Percentiles rank a stretch among this genome's conserved stretches.
Conservation (phyloP, 768 basidiomycete genomes). For the Coprinopsis sp. region DNA sequence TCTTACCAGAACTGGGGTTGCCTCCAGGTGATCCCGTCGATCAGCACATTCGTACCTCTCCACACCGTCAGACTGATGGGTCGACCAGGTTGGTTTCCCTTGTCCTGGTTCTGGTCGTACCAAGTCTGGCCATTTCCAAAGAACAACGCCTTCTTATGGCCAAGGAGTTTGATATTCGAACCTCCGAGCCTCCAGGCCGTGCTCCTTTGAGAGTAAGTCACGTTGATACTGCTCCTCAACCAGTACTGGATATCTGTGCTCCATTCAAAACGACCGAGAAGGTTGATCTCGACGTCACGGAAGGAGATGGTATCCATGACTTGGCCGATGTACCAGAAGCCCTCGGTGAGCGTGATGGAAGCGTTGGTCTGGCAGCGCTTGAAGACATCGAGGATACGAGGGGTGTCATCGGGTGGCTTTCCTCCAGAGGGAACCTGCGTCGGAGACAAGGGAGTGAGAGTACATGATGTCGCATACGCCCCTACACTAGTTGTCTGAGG, state of each 20-base stretch:
- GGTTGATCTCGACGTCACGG: slow-evolving; percentile 8
- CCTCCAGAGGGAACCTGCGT: slow-evolving; percentile 7
- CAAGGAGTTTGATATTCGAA: slow-evolving; percentile 2
- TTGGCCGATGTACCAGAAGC: slow-evolving; percentile 9
- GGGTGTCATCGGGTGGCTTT: slow-evolving; percentile 8
- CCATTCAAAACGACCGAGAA: slow-evolving; percentile 4
- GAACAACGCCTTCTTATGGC: slow-evolving; percentile 11
- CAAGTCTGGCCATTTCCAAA: slow-evolving; percentile 14
- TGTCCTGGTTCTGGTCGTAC: slow-evolving; percentile 14
- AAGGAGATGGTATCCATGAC: slow-evolving; percentile 8
- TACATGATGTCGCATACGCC: no score
- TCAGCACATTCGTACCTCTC: slow-evolving; percentile 7
- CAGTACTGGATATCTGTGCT: slow-evolving; percentile 11
- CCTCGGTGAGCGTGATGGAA: slow-evolving; percentile 6
- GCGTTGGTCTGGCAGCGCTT: slow-evolving; percentile 4
- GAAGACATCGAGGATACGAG: slow-evolving; percentile 7
- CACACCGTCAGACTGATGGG: slow-evolving; percentile 11
- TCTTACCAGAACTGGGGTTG: slow-evolving; percentile 11
- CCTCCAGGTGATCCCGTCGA: slow-evolving; percentile 9
- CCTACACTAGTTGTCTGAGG: no score
- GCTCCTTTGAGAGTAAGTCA: slow-evolving; percentile 7
- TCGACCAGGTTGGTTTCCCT: slow-evolving; percentile 10
- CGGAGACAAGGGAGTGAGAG: slow-evolving; percentile 7
- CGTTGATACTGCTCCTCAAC: slow-evolving; percentile 7
- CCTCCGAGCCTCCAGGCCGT: slow-evolving; percentile 10